Conservation (phyloP, 129 eudicot genomes). For the Pittosporum tobira region DNA sequence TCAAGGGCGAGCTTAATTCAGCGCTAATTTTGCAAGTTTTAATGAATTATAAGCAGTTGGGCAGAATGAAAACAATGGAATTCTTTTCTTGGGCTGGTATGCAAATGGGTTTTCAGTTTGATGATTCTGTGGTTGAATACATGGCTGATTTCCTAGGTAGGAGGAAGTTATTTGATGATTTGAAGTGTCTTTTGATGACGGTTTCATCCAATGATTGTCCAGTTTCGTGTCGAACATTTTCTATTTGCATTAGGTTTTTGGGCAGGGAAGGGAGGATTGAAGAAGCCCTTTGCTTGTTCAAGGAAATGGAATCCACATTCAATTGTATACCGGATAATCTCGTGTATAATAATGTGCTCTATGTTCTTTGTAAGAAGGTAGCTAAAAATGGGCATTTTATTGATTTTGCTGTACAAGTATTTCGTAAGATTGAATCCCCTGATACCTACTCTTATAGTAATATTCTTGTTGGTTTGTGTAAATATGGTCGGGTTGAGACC, state of each 20-base stretch:
- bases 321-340: constrained; percentile 1
- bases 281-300: constrained; percentile 1
- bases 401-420: neutral
- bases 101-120: constrained; percentile 3
- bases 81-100: constrained; percentile 5
- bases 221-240: neutral
- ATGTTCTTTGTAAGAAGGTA: neutral
- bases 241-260: constrained; percentile 2
- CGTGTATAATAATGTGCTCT: neutral
- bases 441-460: constrained; percentile 5
- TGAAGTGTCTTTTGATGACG: neutral
- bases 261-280: constrained; percentile 1
- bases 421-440: constrained; percentile 1
- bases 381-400: neutral
- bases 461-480: constrained; percentile 6
- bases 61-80: neutral
- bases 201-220: neutral
- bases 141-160: constrained; percentile 2
- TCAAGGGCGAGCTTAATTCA: constrained; percentile 3
- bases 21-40: neutral
- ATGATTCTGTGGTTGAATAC: constrained; percentile 1
- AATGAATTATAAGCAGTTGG: constrained; percentile 3
- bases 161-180: constrained; percentile 2
- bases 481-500: neutral
- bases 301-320: constrained; percentile 5